Percentiles rank a stretch among this genome's conserved stretches.
phyloP scores from a whole-genome alignment of 1,284 basidiomycete species.

The Neolentinus lepideus region DNA sequence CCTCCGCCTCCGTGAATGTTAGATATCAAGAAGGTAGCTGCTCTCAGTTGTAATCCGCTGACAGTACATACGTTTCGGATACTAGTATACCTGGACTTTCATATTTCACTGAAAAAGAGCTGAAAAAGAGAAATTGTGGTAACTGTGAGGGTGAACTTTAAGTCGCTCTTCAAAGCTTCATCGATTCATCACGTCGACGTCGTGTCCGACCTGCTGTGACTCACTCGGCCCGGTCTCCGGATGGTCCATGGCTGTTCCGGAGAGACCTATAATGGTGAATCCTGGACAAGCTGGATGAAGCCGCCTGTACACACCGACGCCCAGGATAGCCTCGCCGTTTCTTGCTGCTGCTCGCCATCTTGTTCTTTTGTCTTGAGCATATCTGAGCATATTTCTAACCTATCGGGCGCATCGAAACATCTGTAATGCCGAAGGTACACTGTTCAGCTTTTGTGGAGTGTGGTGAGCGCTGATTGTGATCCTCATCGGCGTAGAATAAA shows the following conservation, averaged over 20 bases:
- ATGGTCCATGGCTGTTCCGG: too few species aligned
- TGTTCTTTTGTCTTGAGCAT: neutral
- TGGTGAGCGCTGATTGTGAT: conserved; percentile 42
- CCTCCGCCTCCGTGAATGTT: neutral
- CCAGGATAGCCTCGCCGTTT: neutral
- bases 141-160: too few species aligned
- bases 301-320: neutral
- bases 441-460: conserved; percentile 74
- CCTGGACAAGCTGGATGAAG: too few species aligned
- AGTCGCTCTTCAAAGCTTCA: too few species aligned
- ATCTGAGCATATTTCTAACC: neutral
- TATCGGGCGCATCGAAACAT: conserved; percentile 20
- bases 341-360: neutral
- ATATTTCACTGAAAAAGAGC: too few species aligned
- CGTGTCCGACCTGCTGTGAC: too few species aligned
- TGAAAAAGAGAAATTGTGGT: too few species aligned
- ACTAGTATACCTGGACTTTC: too few species aligned
- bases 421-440: conserved; percentile 55
- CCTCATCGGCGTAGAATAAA: conserved; percentile 53
- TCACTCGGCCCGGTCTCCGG: too few species aligned
- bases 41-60: neutral
- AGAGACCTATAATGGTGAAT: too few species aligned
- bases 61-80: neutral
- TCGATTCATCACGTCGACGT: too few species aligned
- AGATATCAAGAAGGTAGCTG: neutral